Evolutionary conservation across 305 asterid species (phyloP), one percentile per base, ranked within the genome.

Genomic region (Rubia balearica): DNA sequence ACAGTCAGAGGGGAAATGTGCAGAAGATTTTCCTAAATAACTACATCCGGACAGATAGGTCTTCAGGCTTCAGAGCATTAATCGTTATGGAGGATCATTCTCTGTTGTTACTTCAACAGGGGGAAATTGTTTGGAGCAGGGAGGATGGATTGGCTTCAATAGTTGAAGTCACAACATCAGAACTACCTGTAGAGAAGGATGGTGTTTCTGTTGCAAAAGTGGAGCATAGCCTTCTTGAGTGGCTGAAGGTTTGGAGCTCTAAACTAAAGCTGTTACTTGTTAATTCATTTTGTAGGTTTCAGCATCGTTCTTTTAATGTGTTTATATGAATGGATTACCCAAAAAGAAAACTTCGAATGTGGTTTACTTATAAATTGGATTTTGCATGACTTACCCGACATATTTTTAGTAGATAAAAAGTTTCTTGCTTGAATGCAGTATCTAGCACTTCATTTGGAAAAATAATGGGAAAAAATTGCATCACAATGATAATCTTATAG

Each of bases 41-140:
- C 71, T 91, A 94, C 78, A 80, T 89, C 71, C 87, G 95, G 55
- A 84, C 89, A 27, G 99, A 94, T 79, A 83, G 92, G 81, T 85
- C 99, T 77, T 83, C 87, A 33, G 99, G 99, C 30, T 94, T 91
- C 80, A 88, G 99, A 85, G 96, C 87, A 66, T 82, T 94, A 86
- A 88, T 94, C 77, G 97, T 91, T 81, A 85, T 91, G 96, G 99
- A 91, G 83, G 99, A 94, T 81, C 89, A 94, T 83, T 94, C 99
- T 7, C 77, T 91, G 66, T 69, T 87, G 74, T 79, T 94, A 75
- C 70, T 91, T 46, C 99, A 94, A 70, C 99, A 94, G 84, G 92
- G 99, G 53, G 95, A 76, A 74, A 77, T 89, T 78, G 99, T 94
- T 62, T 94, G 99, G 99, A 84, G 85, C 74, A 85, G 97, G 82